A percentile compares a stretch with the other conserved stretches of the same genome.
These are phyloP conservation scores for Beauveria sp. DNA, from an alignment of 2,329 filamentous ascomycete species.

Conservation along the genomic window DNA sequence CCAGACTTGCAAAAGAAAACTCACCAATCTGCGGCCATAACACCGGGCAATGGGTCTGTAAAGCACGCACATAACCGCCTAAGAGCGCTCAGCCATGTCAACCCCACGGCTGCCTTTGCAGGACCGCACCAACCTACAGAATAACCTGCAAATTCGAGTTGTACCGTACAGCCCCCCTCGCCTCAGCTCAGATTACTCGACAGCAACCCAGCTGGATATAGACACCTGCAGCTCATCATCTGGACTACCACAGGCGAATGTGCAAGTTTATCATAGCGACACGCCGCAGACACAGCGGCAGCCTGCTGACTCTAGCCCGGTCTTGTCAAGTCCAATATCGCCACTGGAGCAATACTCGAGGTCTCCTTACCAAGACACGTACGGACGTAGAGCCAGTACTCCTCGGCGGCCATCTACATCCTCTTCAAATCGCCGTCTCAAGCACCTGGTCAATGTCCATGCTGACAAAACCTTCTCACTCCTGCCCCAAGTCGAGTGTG, in stretches of 20 bases:
- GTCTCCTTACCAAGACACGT: not conserved
- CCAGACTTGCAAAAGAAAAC: not conserved
- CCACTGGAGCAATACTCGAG: not conserved
- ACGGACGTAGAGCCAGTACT: conserved; percentile 7
- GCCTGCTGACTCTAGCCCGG: not conserved
- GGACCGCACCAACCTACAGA: conserved; percentile 12
- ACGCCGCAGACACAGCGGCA: conserved; percentile 2
- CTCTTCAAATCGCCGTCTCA: conserved; percentile 20
- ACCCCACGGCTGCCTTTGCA: not conserved
- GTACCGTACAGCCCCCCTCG: conserved; percentile 32
- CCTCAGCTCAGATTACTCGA: conserved; percentile 24
- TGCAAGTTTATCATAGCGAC: conserved; percentile 1
- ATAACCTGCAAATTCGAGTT: conserved; percentile 26
- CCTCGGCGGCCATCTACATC: conserved; percentile 19
- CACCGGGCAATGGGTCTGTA: not conserved
- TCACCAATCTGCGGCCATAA: not conserved
- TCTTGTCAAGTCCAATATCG: not conserved
- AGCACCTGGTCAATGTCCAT: conserved; percentile 40
- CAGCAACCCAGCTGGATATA: not conserved
- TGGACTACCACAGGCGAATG: not conserved
- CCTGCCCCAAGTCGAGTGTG: conserved; percentile 25
- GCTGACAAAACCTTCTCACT: conserved; percentile 53
- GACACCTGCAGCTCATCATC: not conserved
- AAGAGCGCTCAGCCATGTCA: conserved; percentile 10
- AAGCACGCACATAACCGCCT: not conserved